A percentile compares a stretch with the other conserved stretches of the same genome.
These are phyloP conservation scores for Rhodotorula glutinis DNA, from an alignment of 1,284 basidiomycete genomes.

Conservation along the genomic window DNA sequence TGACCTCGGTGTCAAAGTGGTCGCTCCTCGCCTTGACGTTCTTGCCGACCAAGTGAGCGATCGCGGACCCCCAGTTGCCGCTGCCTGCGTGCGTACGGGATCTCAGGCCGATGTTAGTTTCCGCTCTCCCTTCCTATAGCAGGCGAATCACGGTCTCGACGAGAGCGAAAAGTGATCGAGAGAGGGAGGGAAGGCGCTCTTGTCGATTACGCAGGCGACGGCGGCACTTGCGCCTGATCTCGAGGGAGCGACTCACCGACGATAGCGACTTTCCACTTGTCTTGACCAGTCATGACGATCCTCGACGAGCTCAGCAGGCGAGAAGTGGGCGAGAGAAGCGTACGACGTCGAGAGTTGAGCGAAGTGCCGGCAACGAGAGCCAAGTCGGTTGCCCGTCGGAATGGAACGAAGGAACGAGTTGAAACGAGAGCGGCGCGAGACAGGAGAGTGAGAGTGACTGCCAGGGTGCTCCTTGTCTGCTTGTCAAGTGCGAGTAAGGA, in stretches of 20 bases:
- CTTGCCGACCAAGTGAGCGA: constrained; percentile 57
- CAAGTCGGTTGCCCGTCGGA: too few species aligned
- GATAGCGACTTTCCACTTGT: constrained; percentile 57
- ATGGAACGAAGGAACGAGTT: too few species aligned
- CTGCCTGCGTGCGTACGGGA: constrained; percentile 16
- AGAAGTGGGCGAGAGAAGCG: background rate
- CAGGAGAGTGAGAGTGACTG: too few species aligned
- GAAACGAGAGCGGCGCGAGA: too few species aligned
- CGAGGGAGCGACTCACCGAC: constrained; percentile 54
- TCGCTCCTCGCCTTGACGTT: constrained; percentile 53
- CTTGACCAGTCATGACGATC: constrained; percentile 18
- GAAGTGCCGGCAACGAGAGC: too few species aligned
- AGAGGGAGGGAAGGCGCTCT: too few species aligned
- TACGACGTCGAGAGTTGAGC: background rate
- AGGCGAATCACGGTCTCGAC: background rate
- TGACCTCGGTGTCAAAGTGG: constrained; percentile 53
- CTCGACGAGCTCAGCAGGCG: background rate
- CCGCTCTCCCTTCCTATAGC: background rate
- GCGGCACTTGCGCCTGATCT: too few species aligned
- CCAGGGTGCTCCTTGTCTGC: too few species aligned
- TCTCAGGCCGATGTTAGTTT: constrained; percentile 41
- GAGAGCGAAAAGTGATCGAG: too few species aligned
- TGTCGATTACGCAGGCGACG: background rate
- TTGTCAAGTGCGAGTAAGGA: too few species aligned
- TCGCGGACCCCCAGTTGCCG: constrained; percentile 56